Percentiles rank a stretch among this genome's conserved stretches.
These are phyloP conservation scores for Macrolepiota dolichaula DNA, from an alignment of 768 basidiomycete genomes.

Conservation along the genomic window DNA sequence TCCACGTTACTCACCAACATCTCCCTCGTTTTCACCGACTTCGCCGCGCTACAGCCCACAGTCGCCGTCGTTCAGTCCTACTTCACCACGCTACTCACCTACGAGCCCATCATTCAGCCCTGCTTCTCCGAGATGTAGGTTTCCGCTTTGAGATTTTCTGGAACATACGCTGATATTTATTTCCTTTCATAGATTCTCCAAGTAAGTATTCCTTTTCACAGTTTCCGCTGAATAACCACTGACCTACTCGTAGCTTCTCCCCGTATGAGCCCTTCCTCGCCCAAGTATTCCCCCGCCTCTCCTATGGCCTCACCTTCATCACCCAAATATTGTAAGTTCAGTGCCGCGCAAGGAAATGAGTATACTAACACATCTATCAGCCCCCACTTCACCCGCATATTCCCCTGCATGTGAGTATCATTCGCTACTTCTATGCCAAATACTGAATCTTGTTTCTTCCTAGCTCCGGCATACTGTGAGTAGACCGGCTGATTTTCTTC, in stretches of 20 bases:
- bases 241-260: slow-evolving; percentile 55
- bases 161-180: slow-evolving; percentile 17
- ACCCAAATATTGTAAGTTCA: slow-evolving; percentile 81
- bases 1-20: slow-evolving; percentile 83
- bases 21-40: slow-evolving; percentile 81
- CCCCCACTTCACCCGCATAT: slow-evolving; percentile 85
- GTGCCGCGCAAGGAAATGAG: background rate
- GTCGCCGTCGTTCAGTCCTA: slow-evolving; percentile 87
- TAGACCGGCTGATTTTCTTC: background rate
- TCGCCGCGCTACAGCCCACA: slow-evolving; percentile 86
- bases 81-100: slow-evolving; percentile 86
- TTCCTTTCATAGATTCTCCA: slow-evolving; percentile 59
- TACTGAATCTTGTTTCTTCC: slow-evolving; percentile 1
- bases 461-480: slow-evolving; percentile 81
- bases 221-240: slow-evolving; percentile 20
- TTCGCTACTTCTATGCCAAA: background rate
- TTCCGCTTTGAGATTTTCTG: slow-evolving; percentile 8
- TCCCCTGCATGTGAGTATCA: slow-evolving; percentile 76
- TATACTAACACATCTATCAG: slow-evolving; percentile 33
- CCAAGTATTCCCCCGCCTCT: slow-evolving; percentile 91
- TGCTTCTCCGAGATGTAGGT: slow-evolving; percentile 86
- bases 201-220: slow-evolving; percentile 46
- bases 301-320: slow-evolving; percentile 88
- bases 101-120: slow-evolving; percentile 91
- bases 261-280: slow-evolving; percentile 85